phyloP scores from a whole-genome alignment of 345 rosid species.

The Arabis hirsuta region DNA sequence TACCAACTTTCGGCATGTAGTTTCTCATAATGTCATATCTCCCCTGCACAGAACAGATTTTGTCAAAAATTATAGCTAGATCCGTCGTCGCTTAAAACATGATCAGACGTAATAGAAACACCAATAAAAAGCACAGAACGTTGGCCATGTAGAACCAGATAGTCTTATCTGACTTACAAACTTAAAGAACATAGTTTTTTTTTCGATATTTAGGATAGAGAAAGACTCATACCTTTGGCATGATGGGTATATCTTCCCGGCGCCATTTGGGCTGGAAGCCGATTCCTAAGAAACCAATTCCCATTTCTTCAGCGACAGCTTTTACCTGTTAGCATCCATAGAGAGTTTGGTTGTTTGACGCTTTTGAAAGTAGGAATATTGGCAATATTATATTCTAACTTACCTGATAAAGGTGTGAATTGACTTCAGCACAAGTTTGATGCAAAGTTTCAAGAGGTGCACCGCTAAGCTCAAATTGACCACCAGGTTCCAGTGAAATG shows the following conservation, averaged over 20 bases:
- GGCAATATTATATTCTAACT: slow-evolving; percentile 4
- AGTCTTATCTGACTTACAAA: not conserved
- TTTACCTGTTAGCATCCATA: slow-evolving; percentile 63
- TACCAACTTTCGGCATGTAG: slow-evolving; percentile 98
- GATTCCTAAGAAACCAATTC: slow-evolving; percentile 96
- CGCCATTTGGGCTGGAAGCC: slow-evolving; percentile 99
- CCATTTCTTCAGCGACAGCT: slow-evolving; percentile 99
- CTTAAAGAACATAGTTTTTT: not conserved
- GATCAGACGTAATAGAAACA: not conserved
- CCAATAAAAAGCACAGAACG: not conserved
- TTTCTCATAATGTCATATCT: slow-evolving; percentile 97
- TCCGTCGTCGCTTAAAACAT: not conserved
- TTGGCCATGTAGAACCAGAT: not conserved
- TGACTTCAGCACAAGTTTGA: slow-evolving; percentile 99
- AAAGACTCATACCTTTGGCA: slow-evolving; percentile 83
- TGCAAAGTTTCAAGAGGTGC: slow-evolving; percentile 99
- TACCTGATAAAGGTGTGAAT: slow-evolving; percentile 99
- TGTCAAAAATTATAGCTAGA: slow-evolving; percentile 38
- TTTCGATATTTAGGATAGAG: not conserved
- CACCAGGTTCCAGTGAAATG: slow-evolving; percentile 98
- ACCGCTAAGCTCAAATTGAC: slow-evolving; percentile 98
- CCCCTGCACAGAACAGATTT: slow-evolving; percentile 64
- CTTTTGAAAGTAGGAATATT: slow-evolving; percentile 8
- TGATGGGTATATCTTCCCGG: slow-evolving; percentile 82
- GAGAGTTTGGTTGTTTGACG: slow-evolving; percentile 8